Percentiles rank a stretch among this genome's conserved stretches.
phyloP scores from a whole-genome alignment of 169 alveolate genomes.

The Cystoisospora suis region DNA sequence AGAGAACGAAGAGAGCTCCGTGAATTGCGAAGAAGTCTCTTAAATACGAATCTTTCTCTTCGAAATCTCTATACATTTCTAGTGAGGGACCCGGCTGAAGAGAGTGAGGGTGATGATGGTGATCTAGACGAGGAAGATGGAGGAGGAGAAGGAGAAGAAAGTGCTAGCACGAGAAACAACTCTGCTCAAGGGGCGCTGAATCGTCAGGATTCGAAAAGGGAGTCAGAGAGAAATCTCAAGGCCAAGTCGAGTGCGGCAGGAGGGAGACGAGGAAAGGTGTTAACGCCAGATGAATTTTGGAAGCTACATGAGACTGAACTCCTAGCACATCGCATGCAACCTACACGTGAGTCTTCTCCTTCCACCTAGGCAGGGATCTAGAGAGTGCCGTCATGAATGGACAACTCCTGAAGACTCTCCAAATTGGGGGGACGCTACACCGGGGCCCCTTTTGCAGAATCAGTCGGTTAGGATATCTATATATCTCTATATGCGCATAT shows the following conservation, averaged over 20 bases:
- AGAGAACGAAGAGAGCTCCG: slow-evolving; percentile 28
- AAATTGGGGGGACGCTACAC: no score
- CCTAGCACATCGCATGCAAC: slow-evolving; percentile 37
- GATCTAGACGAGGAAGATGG: not conserved
- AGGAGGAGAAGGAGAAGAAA: not conserved
- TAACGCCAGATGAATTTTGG: slow-evolving; percentile 39
- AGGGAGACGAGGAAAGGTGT: not conserved
- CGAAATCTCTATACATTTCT: slow-evolving; percentile 23
- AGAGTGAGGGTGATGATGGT: not conserved
- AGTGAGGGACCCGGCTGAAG: slow-evolving; percentile 43
- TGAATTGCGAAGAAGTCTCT: slow-evolving; percentile 4
- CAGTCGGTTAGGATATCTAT: not conserved
- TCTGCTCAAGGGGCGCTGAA: not conserved
- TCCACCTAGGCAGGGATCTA: no score
- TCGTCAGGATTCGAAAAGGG: no score
- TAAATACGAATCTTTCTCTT: slow-evolving; percentile 19
- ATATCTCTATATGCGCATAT: no score
- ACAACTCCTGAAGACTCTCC: no score
- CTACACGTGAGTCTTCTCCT: slow-evolving; percentile 42
- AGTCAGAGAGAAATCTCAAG: no score
- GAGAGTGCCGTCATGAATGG: no score
- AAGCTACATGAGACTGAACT: slow-evolving; percentile 50
- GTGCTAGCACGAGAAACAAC: not conserved
- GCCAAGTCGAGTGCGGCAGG: not conserved
- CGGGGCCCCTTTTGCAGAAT: not conserved